Conservation (phyloP, 2,329 filamentous ascomycete species). For the Pleomassaria siparia region DNA sequence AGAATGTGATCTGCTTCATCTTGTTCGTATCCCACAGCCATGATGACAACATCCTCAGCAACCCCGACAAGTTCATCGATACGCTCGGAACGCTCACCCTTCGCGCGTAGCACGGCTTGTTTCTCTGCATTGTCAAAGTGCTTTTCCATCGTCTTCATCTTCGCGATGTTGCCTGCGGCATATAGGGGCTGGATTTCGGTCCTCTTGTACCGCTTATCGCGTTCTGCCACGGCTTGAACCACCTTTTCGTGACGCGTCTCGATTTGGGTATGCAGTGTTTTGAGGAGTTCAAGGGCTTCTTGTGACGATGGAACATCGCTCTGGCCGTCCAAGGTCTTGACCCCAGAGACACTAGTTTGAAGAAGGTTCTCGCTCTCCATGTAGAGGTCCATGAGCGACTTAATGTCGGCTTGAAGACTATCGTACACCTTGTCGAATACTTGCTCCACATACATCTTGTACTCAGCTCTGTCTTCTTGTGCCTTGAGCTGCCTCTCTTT, state of each 20-base stretch:
- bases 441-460: constrained; percentile 51
- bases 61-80: constrained; percentile 53
- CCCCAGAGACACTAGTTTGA: constrained; percentile 24
- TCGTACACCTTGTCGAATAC: constrained; percentile 56
- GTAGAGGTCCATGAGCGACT: constrained; percentile 50
- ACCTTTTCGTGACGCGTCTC: constrained; percentile 54
- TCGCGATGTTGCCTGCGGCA: constrained; percentile 53
- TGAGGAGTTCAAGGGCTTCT: constrained; percentile 39
- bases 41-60: constrained; percentile 54
- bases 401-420: constrained; percentile 53
- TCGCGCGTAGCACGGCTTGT: constrained; percentile 52
- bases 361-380: constrained; percentile 36
- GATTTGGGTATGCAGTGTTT: constrained; percentile 49
- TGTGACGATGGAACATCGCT: constrained; percentile 19
- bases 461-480: constrained; percentile 56
- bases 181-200: constrained; percentile 56
- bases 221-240: constrained; percentile 53
- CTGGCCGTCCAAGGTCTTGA: constrained; percentile 18
- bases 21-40: constrained; percentile 55
- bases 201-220: constrained; percentile 57
- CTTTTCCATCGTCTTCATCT: constrained; percentile 51
- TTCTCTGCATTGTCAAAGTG: constrained; percentile 54
- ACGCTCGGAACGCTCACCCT: constrained; percentile 52
- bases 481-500: constrained; percentile 54
- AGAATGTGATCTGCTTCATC: constrained; percentile 52